Percentiles rank a stretch among this genome's conserved stretches.
Evolutionary conservation across 2,329 filamentous ascomycete genomes (phyloP).

Genomic region (Scedosporium apiospermum): DNA sequence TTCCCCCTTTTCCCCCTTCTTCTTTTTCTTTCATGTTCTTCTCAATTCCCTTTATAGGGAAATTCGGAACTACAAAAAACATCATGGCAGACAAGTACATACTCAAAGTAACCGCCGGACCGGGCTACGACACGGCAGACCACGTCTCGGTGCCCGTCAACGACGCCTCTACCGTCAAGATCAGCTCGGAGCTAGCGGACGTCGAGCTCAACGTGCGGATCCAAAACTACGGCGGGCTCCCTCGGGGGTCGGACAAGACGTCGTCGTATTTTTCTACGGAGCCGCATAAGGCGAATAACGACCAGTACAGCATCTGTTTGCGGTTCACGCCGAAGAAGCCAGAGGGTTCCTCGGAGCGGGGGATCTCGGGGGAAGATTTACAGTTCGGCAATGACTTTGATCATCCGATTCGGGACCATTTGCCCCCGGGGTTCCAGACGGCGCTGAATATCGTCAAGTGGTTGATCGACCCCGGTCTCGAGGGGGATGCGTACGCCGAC

Average conservation of each 20-base stretch:
- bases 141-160: conserved; percentile 74
- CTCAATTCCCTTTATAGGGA: neutral
- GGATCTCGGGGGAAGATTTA: conserved; percentile 61
- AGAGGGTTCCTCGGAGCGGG: conserved; percentile 14
- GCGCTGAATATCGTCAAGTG: conserved; percentile 80
- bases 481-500: conserved; percentile 84
- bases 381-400: conserved; percentile 97
- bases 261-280: conserved; percentile 69
- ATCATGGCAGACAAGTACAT: conserved; percentile 45
- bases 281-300: conserved; percentile 54
- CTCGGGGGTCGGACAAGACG: conserved; percentile 55
- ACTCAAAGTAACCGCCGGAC: conserved; percentile 72
- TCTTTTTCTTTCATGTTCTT: neutral
- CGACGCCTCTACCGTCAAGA: conserved; percentile 46
- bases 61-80: neutral
- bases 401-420: conserved; percentile 71
- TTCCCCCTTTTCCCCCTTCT: neutral
- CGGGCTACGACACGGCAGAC: conserved; percentile 61
- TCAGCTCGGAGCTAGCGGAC: conserved; percentile 55
- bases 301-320: conserved; percentile 81
- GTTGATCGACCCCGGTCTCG: conserved; percentile 83
- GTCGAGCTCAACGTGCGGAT: conserved; percentile 68
- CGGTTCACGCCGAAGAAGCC: conserved; percentile 59
- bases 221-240: conserved; percentile 59
- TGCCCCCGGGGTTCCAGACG: conserved; percentile 79